Evolutionary conservation across 805 yeast species (phyloP), one percentile per base, ranked within the genome.

Genomic region (Saturnispora dispora): DNA sequence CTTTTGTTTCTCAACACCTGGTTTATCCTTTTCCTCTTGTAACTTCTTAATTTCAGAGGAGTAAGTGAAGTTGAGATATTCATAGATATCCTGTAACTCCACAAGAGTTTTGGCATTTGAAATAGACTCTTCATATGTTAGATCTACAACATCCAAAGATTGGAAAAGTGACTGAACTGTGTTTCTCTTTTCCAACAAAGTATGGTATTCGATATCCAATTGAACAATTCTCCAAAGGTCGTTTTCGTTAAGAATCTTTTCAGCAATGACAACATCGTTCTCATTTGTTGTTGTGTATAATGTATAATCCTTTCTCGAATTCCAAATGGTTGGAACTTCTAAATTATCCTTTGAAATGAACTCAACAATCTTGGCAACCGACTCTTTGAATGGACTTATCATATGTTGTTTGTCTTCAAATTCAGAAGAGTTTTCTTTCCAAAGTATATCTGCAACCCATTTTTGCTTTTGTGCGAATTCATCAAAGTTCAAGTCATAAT

Each of bases 241-340:
- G 67, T 88, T 90, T 68, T 85, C 95, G 50, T 73, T 77, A 51
- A 86, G 69, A 46, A 82, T 65, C 55, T 76, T 78, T 56, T 72
- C 78, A 11, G 77, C 79, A 47, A 55, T 57, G 22, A 78, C 73
- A 39, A 73, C 75, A 15, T 66, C 71, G 37, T 65, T 66, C 44
- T 60, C 66, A 32, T 48, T 39, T 28, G 63, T 59, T 41, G 75
- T 75, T 9, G 87, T 77, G 59, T 73, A 73, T 53, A 86, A 70
- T 18, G 88, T 72, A 63, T 86, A 88, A 67, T 93, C 98, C 68
- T 95, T 86, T 65, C 98, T 85, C 63, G 89, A 96, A 25, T 89
- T 85, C 86, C 96, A 89, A 54, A 93, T 89, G 60, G 89, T 87
- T 10, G 99, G 98, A 5, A 91, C 96, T 64, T 93, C 99, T 56